Evolutionary conservation across 768 basidiomycete species (phyloP), one percentile per base, ranked within the genome.

Genomic region (Pleurotus tuber-regium): DNA sequence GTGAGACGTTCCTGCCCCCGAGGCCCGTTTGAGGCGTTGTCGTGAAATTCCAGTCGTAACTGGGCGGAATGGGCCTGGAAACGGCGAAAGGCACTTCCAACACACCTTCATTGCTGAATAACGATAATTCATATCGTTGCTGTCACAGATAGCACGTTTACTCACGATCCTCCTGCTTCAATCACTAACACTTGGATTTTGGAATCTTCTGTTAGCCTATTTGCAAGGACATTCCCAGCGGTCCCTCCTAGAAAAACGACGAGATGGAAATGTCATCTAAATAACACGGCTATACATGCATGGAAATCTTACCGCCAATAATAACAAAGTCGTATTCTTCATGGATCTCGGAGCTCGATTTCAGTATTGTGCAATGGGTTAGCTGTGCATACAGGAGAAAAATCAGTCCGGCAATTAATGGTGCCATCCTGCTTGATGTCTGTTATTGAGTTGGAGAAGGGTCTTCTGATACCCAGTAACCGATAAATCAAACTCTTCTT

Each of bases 31-130:
- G 67, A 2, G 68, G 66, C 12, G 53, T 52, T 0, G 66, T 63
- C 18, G 68, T 69, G 50, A 56, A 69, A 44, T 70, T 70, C 70
- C 70, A 71, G 44, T 68, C 65, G 28, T 55, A 62, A 1, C 51
- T 33, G 4, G 66, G 54, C 21, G 50, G 43, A 25, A 40, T 19
- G 36, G 54, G 36, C 12, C 47, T 33, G 33, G 39, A 39, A 4
- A 56, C 33, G 14, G 56, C 36, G 43, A 59, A n/a, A 55, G 5
- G 67, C 65, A 8, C 63, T 43, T 19, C 1, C 19, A 16, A 50
- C 8, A 12, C 16, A 33, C n/a, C n/a, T n/a, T n/a, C n/a, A n/a
- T n/a, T n/a, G n/a, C n/a, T n/a, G n/a, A n/a, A n/a, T n/a, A n/a
- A n/a, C n/a, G n/a, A n/a, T n/a, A n/a, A n/a, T n/a, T n/a, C n/a